phyloP scores from a whole-genome alignment of 345 rosid genomes.

The Adansonia digitata region DNA sequence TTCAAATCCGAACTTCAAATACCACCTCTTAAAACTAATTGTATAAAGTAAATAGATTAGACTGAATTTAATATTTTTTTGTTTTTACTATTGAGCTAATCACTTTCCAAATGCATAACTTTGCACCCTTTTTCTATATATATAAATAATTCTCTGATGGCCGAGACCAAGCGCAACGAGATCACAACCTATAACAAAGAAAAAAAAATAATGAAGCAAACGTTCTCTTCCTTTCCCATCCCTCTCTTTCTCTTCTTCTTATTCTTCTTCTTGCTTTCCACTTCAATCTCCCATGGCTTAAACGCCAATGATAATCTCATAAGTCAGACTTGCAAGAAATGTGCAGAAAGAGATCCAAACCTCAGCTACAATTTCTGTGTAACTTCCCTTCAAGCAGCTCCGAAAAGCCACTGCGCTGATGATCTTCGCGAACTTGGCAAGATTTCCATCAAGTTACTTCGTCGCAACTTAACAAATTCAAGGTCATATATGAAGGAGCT shows the following conservation, averaged over 20 bases:
- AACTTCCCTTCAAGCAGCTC: conserved; percentile 33
- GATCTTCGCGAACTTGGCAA: conserved; percentile 41
- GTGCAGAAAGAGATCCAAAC: conserved; percentile 31
- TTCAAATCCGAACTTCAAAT: too few species aligned
- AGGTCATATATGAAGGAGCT: conserved; percentile 27
- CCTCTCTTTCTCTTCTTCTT: conserved; percentile 1
- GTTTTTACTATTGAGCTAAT: too few species aligned
- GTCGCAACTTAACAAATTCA: conserved; percentile 34
- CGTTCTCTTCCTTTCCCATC: background rate
- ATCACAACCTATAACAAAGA: background rate
- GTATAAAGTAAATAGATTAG: background rate
- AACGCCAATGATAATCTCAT: conserved; percentile 21
- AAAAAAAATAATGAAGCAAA: conserved; percentile 11
- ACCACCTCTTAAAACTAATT: too few species aligned
- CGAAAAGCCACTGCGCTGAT: conserved; percentile 21
- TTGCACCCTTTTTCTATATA: background rate
- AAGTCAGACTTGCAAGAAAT: conserved; percentile 43
- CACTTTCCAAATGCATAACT: too few species aligned
- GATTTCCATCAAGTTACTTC: conserved; percentile 38
- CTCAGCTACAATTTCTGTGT: conserved; percentile 42
- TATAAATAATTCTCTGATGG: background rate
- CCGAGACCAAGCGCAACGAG: background rate
- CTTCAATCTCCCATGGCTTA: background rate
- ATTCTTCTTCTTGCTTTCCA: conserved; percentile 8
- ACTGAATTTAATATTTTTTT: too few species aligned